Conservation (phyloP, 2,329 filamentous ascomycete genomes). For the Fusarium pseudocircinatum region DNA sequence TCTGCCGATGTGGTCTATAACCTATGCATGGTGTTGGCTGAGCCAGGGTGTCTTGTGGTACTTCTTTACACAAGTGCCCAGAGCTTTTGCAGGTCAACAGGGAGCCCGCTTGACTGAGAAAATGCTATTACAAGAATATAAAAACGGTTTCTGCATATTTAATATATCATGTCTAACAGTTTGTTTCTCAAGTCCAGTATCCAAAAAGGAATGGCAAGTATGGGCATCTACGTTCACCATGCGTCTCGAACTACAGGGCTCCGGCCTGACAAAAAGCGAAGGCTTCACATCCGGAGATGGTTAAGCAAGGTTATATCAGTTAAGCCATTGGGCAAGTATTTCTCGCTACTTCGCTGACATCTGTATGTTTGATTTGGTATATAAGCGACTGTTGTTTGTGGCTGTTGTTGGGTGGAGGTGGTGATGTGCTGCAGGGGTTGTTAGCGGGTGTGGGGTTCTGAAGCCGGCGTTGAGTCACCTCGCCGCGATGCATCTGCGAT, state of each 20-base stretch:
- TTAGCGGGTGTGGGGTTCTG: background rate
- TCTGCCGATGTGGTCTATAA: background rate
- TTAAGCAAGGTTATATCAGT: background rate
- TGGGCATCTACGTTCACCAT: background rate
- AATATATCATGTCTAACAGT: accelerated
- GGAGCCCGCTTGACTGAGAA: accelerated
- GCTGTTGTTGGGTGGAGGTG: background rate
- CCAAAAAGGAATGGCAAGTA: background rate
- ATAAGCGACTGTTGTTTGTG: background rate
- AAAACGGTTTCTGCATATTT: accelerated
- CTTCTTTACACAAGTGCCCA: too few species aligned
- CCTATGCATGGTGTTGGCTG: background rate
- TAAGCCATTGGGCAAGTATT: background rate
- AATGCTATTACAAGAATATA: accelerated
- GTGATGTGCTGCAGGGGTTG: background rate
- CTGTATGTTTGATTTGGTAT: background rate
- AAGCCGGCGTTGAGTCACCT: slow-evolving; percentile 10
- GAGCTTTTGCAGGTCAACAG: background rate
- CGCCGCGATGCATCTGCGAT: background rate
- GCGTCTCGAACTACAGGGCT: background rate
- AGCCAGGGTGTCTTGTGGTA: too few species aligned
- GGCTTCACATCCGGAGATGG: background rate
- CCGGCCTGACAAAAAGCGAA: slow-evolving; percentile 1
- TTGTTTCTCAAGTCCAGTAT: background rate
- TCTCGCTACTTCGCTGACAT: slow-evolving; percentile 8